Evolutionary conservation across 768 basidiomycete species (phyloP).

Genomic region (Sutorius australiensis): DNA sequence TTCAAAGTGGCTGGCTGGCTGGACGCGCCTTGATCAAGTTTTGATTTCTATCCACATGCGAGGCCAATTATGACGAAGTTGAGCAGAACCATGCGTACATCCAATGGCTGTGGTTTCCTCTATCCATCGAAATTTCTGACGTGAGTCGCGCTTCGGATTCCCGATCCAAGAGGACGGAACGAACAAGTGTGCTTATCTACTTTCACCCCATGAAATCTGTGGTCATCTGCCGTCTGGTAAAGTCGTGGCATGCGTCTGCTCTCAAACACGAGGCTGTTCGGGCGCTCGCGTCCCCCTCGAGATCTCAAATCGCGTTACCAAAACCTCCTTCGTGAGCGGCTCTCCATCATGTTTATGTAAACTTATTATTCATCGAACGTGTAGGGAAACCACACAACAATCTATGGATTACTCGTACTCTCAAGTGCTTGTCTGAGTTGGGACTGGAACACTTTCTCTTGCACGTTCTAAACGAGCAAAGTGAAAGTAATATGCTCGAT

Average conservation of each 20-base stretch:
- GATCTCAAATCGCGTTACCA: constrained; percentile 53
- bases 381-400: constrained; percentile 73
- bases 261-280: constrained; percentile 54
- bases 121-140: background rate
- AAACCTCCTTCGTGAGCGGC: constrained; percentile 62
- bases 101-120: constrained; percentile 66
- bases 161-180: constrained; percentile 73
- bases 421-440: constrained; percentile 71
- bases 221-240: constrained; percentile 48
- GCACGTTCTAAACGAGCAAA: constrained; percentile 67
- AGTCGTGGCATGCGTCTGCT: constrained; percentile 66
- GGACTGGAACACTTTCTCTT: constrained; percentile 62
- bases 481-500: constrained; percentile 51
- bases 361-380: background rate
- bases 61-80: constrained; percentile 54
- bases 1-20: constrained; percentile 41
- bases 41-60: constrained; percentile 1
- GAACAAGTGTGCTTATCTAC: constrained; percentile 63
- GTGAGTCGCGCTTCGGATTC: constrained; percentile 40
- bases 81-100: constrained; percentile 72
- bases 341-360: background rate
- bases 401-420: constrained; percentile 70
- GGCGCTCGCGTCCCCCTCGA: constrained; percentile 45
- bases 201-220: constrained; percentile 60
- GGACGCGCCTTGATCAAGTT: background rate